phyloP scores from a whole-genome alignment of 805 yeast species.

The Suhomyces xylopsoci region DNA sequence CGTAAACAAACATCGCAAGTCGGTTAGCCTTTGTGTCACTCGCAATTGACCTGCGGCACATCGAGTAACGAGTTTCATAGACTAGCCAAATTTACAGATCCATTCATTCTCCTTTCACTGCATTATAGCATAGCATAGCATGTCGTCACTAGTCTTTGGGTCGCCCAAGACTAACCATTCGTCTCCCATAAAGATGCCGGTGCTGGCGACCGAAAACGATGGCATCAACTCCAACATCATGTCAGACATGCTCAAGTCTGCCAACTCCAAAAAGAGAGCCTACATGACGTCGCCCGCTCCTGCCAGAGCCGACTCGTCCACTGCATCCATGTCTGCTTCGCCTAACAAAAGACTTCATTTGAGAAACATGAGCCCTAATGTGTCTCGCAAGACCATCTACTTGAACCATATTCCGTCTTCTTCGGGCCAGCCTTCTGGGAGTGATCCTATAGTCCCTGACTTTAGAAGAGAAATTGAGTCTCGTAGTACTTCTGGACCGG shows the following conservation, averaged over 20 bases:
- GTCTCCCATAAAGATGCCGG: not conserved
- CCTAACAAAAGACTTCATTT: constrained; percentile 27
- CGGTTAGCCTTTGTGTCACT: constrained; percentile 4
- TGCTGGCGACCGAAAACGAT: constrained; percentile 2
- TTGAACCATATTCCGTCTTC: constrained; percentile 11
- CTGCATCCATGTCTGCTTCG: constrained; percentile 8
- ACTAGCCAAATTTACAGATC: not conserved
- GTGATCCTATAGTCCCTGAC: not conserved
- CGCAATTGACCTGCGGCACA: not conserved
- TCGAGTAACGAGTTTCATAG: not conserved
- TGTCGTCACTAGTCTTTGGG: constrained; percentile 6
- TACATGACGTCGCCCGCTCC: constrained; percentile 7
- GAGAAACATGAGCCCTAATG: constrained; percentile 38
- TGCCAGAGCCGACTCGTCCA: not conserved
- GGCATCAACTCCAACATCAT: not conserved
- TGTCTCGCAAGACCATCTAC: constrained; percentile 24
- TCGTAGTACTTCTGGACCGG: not conserved
- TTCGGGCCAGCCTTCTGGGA: not conserved
- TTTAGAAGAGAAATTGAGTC: not conserved
- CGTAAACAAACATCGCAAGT: constrained; percentile 2
- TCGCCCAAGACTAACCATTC: constrained; percentile 5
- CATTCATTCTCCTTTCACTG: not conserved
- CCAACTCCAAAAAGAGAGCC: constrained; percentile 7
- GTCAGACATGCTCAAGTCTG: constrained; percentile 5
- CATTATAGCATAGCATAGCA: not conserved